Evolutionary conservation across 2,329 filamentous ascomycete species (phyloP).

Genomic region (Colletotrichum chrysophilum): DNA sequence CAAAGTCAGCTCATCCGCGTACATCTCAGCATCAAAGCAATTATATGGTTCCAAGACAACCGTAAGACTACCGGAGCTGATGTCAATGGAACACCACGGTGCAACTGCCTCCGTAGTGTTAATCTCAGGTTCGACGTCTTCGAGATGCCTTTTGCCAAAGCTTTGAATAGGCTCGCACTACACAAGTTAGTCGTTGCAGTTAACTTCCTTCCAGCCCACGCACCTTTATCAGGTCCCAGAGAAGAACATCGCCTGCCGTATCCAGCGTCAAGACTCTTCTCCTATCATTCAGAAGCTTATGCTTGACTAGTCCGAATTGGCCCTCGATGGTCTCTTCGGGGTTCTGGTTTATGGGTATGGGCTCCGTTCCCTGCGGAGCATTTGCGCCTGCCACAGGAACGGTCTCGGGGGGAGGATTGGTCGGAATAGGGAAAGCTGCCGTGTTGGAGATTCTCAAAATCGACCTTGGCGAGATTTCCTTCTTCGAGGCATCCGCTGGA

Average conservation of each 20-base stretch:
- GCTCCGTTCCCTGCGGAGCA: constrained; percentile 42
- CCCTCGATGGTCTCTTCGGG: constrained; percentile 89
- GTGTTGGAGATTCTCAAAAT: constrained; percentile 86
- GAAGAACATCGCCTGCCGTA: constrained; percentile 89
- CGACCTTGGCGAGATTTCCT: constrained; percentile 77
- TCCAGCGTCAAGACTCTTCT: constrained; percentile 89
- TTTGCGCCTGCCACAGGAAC: constrained; percentile 35
- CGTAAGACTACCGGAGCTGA: constrained; percentile 88
- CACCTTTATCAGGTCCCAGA: constrained; percentile 93
- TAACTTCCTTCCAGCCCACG: constrained; percentile 22
- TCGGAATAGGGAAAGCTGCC: constrained; percentile 71
- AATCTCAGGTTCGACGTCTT: constrained; percentile 86
- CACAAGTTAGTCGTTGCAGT: constrained; percentile 19
- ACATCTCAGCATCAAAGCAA: constrained; percentile 97
- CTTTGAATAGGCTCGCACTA: constrained; percentile 86
- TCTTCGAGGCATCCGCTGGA: constrained; percentile 46
- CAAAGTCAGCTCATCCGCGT: constrained; percentile 85
- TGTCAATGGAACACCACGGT: constrained; percentile 96
- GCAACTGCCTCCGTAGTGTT: constrained; percentile 90
- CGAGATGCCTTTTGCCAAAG: constrained; percentile 93
- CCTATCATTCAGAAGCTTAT: constrained; percentile 88
- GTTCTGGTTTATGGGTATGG: constrained; percentile 63
- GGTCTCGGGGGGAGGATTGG: constrained; percentile 59
- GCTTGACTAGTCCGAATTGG: constrained; percentile 93
- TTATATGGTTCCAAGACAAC: constrained; percentile 93